These are phyloP conservation scores for Syzygium jambos DNA, from an alignment of 345 rosid species.

Conservation along the genomic window DNA sequence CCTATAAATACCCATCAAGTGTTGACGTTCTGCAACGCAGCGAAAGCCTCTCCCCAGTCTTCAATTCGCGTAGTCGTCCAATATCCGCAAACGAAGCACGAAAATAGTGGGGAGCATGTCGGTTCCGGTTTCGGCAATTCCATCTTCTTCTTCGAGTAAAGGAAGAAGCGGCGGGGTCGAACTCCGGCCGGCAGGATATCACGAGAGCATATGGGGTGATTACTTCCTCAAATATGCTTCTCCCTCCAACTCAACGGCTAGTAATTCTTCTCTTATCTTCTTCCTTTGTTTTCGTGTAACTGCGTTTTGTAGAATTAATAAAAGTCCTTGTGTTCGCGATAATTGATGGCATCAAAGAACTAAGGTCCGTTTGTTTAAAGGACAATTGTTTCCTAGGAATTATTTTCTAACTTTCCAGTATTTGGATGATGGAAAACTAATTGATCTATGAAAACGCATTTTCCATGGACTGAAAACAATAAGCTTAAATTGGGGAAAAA, in stretches of 20 bases:
- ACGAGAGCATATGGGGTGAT: constrained; percentile 16
- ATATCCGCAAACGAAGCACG: neutral
- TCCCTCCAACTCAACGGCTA: neutral
- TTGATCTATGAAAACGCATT: neutral
- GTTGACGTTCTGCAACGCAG: neutral
- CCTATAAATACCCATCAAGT: neutral
- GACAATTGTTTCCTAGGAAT: neutral
- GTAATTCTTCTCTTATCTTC: neutral
- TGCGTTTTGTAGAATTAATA: neutral
- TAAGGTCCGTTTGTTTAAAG: accelerated
- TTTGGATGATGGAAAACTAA: neutral
- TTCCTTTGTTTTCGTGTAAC: neutral
- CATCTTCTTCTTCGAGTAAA: neutral
- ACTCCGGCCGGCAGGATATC: neutral
- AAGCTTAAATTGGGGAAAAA: neutral
- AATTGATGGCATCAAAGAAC: neutral
- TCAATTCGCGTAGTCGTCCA: neutral
- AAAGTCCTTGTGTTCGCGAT: neutral
- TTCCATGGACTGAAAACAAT: neutral
- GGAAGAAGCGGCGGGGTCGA: neutral
- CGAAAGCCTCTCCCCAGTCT: neutral
- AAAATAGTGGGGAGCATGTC: neutral
- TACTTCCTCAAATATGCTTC: constrained; percentile 1
- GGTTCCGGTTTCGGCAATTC: neutral
- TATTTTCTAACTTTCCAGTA: neutral